Base-by-base conservation (phyloP, 768 basidiomycete genomes). In the Collybia mongolica region DNA sequence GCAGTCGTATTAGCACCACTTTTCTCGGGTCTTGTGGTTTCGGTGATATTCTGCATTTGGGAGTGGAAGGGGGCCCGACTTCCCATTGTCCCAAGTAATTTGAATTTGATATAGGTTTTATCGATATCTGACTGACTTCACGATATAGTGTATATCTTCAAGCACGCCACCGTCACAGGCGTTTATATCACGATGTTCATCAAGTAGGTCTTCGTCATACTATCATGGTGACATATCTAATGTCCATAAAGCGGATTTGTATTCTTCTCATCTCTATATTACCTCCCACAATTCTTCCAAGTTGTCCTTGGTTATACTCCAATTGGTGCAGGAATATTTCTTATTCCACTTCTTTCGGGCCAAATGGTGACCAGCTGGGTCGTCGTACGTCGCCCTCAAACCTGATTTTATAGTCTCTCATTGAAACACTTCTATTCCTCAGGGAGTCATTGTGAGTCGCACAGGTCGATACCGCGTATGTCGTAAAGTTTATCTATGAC, bases 271-370 rank as follows among this genome's bases (percentile, higher is more conserved):
- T 76, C 84, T 8, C 60, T 87, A 8, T 88, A 81, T 63, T 88
- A 87, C 57, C 74, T 90, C 0, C 88, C 90, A 1, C 82, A 86
- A 55, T 89, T 81, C 60, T 86, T 88, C 66, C 88, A 90, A 66
- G 80, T 88, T 8, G 84, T 79, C 2, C 65, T 84, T 15, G 83
- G 82, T 4, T 82, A 78, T 53, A 77, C 79, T 6, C 82, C 88
- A 0, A 80, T 88, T 38, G 76, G 74, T 6, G 74, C 74, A 8
- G 73, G 60, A 32, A 57, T 88, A 2, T 82, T 89, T 58, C 72
- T 90, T 0, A 77, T 93, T 11, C 87, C 88, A 0, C 70, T 89
- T 19, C 73, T 90, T 6, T 70, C 86, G 14, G 79, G 79, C 32
- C 85, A 88, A 58, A 84, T 85, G 42, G 57, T 77, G 1, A 71